phyloP scores from a whole-genome alignment of 2,329 filamentous ascomycete genomes.

The Aspergillus ruber region DNA sequence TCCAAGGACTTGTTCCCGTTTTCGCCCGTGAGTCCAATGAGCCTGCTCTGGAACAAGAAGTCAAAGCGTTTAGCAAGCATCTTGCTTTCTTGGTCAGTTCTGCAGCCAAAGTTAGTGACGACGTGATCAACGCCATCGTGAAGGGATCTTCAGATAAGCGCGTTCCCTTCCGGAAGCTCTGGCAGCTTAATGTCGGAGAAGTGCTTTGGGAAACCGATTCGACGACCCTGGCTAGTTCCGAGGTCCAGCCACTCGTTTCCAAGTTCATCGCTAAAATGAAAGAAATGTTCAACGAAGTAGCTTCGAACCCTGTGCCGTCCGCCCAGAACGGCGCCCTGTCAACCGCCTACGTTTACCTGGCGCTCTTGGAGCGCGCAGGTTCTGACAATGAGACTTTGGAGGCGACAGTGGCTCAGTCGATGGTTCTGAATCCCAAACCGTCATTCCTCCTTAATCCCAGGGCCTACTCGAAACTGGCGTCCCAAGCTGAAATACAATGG shows the following conservation, averaged over 20 bases:
- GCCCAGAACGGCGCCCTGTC: conserved; percentile 78
- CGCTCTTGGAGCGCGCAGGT: conserved; percentile 52
- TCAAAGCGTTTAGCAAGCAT: conserved; percentile 63
- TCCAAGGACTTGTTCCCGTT: conserved; percentile 59
- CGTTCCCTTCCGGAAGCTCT: conserved; percentile 66
- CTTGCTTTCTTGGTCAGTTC: conserved; percentile 57
- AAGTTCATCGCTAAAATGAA: conserved; percentile 45
- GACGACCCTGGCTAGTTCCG: conserved; percentile 44
- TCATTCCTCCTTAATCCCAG: conserved; percentile 81
- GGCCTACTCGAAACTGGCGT: conserved; percentile 72
- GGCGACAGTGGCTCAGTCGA: conserved; percentile 56
- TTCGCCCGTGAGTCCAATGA: conserved; percentile 87
- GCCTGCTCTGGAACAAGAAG: conserved; percentile 67
- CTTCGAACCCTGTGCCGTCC: conserved; percentile 68
- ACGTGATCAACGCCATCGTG: conserved; percentile 61
- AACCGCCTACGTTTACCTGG: conserved; percentile 66
- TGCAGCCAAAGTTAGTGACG: conserved; percentile 56
- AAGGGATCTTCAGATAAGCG: conserved; percentile 88
- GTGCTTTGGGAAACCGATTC: conserved; percentile 56
- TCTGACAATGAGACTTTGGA: conserved; percentile 46
- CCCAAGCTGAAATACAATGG: conserved; percentile 73
- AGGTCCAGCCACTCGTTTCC: conserved; percentile 43
- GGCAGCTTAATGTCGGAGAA: conserved; percentile 69
- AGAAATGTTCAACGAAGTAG: conserved; percentile 70
- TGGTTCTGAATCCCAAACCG: conserved; percentile 69